Evolutionary conservation across 352 stramenopile species (phyloP).

Genomic region (Pythium dissimile): DNA sequence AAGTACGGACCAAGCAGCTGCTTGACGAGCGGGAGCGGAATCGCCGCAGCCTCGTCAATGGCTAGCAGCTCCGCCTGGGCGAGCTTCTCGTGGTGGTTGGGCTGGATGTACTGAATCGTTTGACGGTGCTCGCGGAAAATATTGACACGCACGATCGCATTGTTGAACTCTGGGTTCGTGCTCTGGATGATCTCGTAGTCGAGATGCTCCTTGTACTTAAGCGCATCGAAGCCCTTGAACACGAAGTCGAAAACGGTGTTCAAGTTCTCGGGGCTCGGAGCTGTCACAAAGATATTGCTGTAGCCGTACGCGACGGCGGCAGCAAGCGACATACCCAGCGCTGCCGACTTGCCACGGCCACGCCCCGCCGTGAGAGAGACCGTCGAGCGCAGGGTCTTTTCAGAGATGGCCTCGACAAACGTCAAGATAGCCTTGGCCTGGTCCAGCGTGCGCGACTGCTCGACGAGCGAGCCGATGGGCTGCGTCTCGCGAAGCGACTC

Average conservation of each 20-base stretch:
- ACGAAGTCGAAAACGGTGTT: slow-evolving; percentile 99
- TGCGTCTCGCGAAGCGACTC: slow-evolving; percentile 94
- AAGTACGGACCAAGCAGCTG: slow-evolving; percentile 95
- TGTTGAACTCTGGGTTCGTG: slow-evolving; percentile 83
- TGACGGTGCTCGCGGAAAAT: slow-evolving; percentile 97
- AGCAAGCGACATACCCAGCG: slow-evolving; percentile 92
- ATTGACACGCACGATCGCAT: slow-evolving; percentile 94
- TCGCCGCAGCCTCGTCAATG: slow-evolving; percentile 99
- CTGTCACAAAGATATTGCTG: slow-evolving; percentile 97
- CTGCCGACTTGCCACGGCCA: slow-evolving; percentile 96
- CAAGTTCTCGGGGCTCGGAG: slow-evolving; percentile 98
- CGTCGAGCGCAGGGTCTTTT: slow-evolving; percentile 94
- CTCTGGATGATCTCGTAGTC: slow-evolving; percentile 96
- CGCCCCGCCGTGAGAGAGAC: slow-evolving; percentile 94
- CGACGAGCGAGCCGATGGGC: slow-evolving; percentile 93
- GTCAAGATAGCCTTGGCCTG: slow-evolving; percentile 95
- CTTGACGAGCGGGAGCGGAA: slow-evolving; percentile 98
- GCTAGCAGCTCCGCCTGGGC: slow-evolving; percentile 97
- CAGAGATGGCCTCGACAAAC: slow-evolving; percentile 97
- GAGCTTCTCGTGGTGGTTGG: slow-evolving; percentile 95
- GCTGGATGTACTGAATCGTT: slow-evolving; percentile 97
- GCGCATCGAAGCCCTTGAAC: slow-evolving; percentile 92
- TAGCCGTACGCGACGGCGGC: slow-evolving; percentile 89
- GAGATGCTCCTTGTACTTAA: slow-evolving; percentile 96
- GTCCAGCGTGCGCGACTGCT: slow-evolving; percentile 94